Evolutionary conservation across 352 stramenopile species (phyloP), one percentile per base, ranked within the genome.

Genomic region (Phytophthora lateralis): DNA sequence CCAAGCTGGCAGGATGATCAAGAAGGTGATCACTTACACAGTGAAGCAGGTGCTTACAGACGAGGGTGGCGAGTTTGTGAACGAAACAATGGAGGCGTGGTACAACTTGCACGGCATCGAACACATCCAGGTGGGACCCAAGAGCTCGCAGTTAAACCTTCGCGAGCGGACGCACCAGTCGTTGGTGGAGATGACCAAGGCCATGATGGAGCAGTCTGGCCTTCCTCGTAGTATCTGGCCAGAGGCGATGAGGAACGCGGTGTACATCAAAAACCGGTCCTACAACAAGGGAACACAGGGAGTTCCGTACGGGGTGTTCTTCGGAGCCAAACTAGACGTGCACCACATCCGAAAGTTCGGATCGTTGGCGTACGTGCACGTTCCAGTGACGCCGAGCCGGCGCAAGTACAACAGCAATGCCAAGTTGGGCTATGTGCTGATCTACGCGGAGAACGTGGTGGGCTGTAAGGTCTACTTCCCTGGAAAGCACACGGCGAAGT

Each of bases 311-410:
- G 4, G 54, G n/a, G 48, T 59, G 48, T 21, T 59, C 7, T 65
- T 65, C 8, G 57, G 57, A 8, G 34, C 12, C 2, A 59, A 54
- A 32, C 48, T 32, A 9, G 57, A 59, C 21, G 17, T 54, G 2
- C 39, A 65, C n/a, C 57, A 65, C 11, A 57, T 57, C 18, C 37
- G 55, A 10, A 63, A 54, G 32, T 65, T 65, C 11, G 48, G 57
- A 27, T 35, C 41, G 10, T 42, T 65, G 26, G 48, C 18, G 8
- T 59, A 59, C 18, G 41, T 54, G 3, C 41, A 54, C 24, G 29
- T 65, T 26, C 55, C 46, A 9, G 26, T 55, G 41, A 54, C 27
- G 3, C 34, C 48, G 6, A 32, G 32, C 0, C 29, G 47, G 6
- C 38, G 20, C 12, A 63, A 63, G 6, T n/a, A 63, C 26, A 15